Base-by-base conservation (phyloP, 2,329 filamentous ascomycete species). In the Penicillium paneum region DNA sequence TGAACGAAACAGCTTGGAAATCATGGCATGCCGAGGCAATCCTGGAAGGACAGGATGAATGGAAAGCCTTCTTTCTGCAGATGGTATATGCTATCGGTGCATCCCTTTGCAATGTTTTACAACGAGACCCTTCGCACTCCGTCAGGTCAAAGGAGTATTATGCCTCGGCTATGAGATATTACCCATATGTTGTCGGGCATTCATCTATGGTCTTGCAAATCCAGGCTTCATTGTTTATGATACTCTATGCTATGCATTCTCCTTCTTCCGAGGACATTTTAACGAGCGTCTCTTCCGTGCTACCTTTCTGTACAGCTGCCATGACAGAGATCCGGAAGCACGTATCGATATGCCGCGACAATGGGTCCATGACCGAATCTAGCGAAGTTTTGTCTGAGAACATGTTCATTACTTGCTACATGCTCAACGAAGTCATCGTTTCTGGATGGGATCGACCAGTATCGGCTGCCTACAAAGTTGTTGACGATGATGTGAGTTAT, bases 1-100 rank as follows among this genome's bases (percentile, higher is more conserved):
- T 67, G 7, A 59, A 67, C 35, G 55, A 65, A 17, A 47, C 51
- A 12, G 47, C 55, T 8, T 68, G 66, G 65, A 62, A 51, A 43
- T 44, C 32, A 24, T 68, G 66, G 66, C 56, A 64, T 28, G 50
- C 51, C 8, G 58, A 65, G 12, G 55, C 56, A 31, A 36, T 17
- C 12, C 19, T 51, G 5, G 47, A 48, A 6, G 52, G 58, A 35
- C 53, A 54, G 29, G 52, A 63, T 44, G 60, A 63, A 51, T 67
- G 65, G 65, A 61, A 55, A 32, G 49, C 48, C 5, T 67, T 67
- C 38, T 67, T 67, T 39, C 44, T 67, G 21, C 55, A 57, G 2
- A 67, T 67, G 61, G 64, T 67, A 4, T 61, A 67, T 58, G 64
- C 64, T 12, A 66, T 67, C 32, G 65, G 65, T 12, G 63, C 64